Percentiles rank a stretch among this genome's conserved stretches.
phyloP scores from a whole-genome alignment of 2,329 filamentous ascomycete species.

The Fusarium euwallaceae region DNA sequence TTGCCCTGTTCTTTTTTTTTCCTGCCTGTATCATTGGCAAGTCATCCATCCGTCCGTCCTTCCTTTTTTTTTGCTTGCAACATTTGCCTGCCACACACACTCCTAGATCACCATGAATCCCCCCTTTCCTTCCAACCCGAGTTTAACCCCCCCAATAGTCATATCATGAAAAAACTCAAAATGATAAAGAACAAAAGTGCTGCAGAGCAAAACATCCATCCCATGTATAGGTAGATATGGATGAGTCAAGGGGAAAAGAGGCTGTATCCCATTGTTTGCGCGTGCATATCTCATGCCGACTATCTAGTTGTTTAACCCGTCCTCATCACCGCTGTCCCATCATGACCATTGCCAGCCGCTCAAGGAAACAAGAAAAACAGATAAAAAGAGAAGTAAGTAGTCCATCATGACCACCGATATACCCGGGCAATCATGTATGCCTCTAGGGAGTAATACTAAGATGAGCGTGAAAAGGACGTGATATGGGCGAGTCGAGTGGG shows the following conservation, averaged over 20 bases:
- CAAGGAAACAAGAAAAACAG: slow-evolving; percentile 29
- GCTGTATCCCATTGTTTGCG: slow-evolving; percentile 8
- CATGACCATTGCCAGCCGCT: slow-evolving; percentile 17
- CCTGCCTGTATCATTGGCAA: slow-evolving; percentile 1
- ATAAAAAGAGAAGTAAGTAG: slow-evolving; percentile 19
- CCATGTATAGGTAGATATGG: neutral
- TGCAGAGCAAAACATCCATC: slow-evolving; percentile 6
- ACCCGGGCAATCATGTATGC: neutral
- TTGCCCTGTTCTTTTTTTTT: slow-evolving; percentile 12
- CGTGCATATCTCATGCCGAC: slow-evolving; percentile 15
- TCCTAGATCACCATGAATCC: slow-evolving; percentile 7
- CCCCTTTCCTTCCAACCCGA: neutral
- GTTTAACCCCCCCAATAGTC: slow-evolving; percentile 2
- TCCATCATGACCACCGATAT: slow-evolving; percentile 16
- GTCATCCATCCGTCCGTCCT: neutral
- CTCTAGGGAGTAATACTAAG: slow-evolving; percentile 18
- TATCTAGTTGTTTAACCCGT: slow-evolving; percentile 36
- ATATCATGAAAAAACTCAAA: slow-evolving; percentile 18
- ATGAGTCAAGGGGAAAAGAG: neutral
- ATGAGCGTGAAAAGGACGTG: slow-evolving; percentile 5
- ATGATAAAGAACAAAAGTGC: slow-evolving; percentile 13
- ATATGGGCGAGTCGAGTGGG: neutral
- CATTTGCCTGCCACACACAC: neutral
- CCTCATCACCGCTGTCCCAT: slow-evolving; percentile 20
- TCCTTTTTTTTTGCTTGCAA: slow-evolving; percentile 30